Percentiles rank a stretch among this genome's conserved stretches.
Evolutionary conservation across 345 rosid species (phyloP).

Genomic region (Heritiera littoralis): DNA sequence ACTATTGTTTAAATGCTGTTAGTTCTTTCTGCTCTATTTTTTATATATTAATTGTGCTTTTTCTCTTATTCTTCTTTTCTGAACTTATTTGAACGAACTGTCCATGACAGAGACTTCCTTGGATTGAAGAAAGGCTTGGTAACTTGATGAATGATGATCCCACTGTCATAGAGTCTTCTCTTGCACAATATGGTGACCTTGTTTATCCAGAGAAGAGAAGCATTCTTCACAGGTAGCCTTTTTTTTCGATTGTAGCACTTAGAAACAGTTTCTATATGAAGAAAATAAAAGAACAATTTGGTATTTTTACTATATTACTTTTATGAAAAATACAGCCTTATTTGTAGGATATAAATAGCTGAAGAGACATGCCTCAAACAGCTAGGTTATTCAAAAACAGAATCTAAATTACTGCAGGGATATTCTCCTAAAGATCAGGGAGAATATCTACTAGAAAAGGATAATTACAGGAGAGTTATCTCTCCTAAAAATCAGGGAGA

Average conservation of each 20-base stretch:
- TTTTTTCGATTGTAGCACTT: background rate
- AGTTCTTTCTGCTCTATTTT: constrained; percentile 29
- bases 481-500: too few species aligned
- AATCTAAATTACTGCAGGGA: too few species aligned
- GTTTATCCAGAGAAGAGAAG: constrained; percentile 71
- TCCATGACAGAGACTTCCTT: constrained; percentile 61
- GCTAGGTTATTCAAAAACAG: too few species aligned
- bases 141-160: constrained; percentile 81
- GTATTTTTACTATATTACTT: too few species aligned
- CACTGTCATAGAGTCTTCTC: constrained; percentile 68
- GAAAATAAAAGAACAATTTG: too few species aligned
- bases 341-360: too few species aligned
- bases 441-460: too few species aligned
- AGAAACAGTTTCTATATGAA: background rate
- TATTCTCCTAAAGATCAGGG: too few species aligned
- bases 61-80: background rate
- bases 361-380: too few species aligned
- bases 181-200: constrained; percentile 85
- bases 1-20: constrained; percentile 68
- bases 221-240: constrained; percentile 61
- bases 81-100: constrained; percentile 20
- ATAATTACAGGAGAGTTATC: too few species aligned
- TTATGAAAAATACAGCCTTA: too few species aligned
- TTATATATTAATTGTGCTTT: constrained; percentile 16
- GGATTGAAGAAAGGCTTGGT: constrained; percentile 79